Evolutionary conservation across 2,329 filamentous ascomycete species (phyloP).

Genomic region (Neofusicoccum parvum): DNA sequence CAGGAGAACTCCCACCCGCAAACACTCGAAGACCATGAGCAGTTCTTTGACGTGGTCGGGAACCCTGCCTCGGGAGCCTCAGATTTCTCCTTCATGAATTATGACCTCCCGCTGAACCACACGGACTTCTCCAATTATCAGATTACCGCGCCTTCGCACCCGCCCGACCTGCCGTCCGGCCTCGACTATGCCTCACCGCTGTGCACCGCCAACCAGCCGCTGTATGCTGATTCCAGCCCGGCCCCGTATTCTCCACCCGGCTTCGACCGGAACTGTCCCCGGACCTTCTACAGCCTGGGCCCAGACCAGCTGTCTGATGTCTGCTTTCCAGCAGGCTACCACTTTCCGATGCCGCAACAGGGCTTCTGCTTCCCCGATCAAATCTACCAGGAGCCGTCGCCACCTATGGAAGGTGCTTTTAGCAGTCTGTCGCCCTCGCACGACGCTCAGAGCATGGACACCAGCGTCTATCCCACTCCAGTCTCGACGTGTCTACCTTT

Average conservation of each 20-base stretch:
- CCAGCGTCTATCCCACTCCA: background rate
- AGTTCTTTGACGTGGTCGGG: background rate
- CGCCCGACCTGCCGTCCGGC: constrained; percentile 19
- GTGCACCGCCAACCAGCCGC: background rate
- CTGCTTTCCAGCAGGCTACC: constrained; percentile 10
- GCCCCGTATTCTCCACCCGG: constrained; percentile 16
- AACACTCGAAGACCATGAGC: constrained; percentile 3
- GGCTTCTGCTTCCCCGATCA: background rate
- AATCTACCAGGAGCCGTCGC: background rate
- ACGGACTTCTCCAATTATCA: constrained; percentile 26
- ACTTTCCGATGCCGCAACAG: background rate
- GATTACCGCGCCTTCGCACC: constrained; percentile 11
- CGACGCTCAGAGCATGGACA: background rate
- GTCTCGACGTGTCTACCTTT: background rate
- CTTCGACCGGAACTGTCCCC: constrained; percentile 26
- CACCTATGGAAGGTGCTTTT: background rate
- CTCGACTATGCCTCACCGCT: constrained; percentile 24
- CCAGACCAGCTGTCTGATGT: background rate
- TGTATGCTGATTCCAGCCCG: constrained; percentile 26
- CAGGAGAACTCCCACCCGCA: constrained; percentile 4
- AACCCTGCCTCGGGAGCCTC: background rate
- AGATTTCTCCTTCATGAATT: background rate
- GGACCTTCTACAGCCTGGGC: constrained; percentile 3
- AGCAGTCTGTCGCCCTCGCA: background rate
- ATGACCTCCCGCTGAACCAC: constrained; percentile 7